phyloP scores from a whole-genome alignment of 352 stramenopile species.

The Phytophthora tentaculata region DNA sequence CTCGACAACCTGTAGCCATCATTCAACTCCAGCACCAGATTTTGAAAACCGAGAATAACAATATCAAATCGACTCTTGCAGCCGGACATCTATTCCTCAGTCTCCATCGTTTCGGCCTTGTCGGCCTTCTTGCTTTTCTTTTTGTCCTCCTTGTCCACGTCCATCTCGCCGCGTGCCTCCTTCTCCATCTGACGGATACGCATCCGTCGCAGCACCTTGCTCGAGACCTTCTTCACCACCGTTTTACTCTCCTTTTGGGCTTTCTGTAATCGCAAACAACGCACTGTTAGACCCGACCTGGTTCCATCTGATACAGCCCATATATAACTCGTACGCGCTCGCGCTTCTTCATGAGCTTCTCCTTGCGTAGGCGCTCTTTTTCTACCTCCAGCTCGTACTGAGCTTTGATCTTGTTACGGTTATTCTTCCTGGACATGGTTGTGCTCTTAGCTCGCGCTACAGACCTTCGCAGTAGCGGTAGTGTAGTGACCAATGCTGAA shows the following conservation, averaged over 20 bases:
- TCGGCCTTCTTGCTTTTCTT: constrained; percentile 30
- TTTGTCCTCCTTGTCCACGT: constrained; percentile 44
- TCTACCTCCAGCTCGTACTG: constrained; percentile 84
- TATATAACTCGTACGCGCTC: constrained; percentile 47
- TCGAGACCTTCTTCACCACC: constrained; percentile 78
- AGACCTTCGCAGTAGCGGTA: background rate
- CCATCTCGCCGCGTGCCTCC: constrained; percentile 51
- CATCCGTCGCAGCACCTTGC: constrained; percentile 76
- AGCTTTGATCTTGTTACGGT: constrained; percentile 79
- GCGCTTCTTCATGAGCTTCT: constrained; percentile 76
- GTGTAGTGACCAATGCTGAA: background rate
- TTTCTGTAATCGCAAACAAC: constrained; percentile 41
- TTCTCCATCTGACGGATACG: constrained; percentile 64
- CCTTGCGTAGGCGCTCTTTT: constrained; percentile 73
- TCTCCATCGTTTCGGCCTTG: constrained; percentile 57
- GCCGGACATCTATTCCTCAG: constrained; percentile 44
- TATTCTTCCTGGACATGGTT: constrained; percentile 83
- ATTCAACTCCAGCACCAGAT: constrained; percentile 2
- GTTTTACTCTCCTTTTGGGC: constrained; percentile 58
- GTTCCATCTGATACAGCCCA: background rate
- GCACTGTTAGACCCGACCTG: background rate
- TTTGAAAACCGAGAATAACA: constrained; percentile 15
- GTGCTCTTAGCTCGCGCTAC: background rate
- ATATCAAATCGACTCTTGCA: background rate
- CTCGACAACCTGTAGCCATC: constrained; percentile 59